phyloP scores from a whole-genome alignment of 2,329 filamentous ascomycete species.

The Diaporthe ampelina region DNA sequence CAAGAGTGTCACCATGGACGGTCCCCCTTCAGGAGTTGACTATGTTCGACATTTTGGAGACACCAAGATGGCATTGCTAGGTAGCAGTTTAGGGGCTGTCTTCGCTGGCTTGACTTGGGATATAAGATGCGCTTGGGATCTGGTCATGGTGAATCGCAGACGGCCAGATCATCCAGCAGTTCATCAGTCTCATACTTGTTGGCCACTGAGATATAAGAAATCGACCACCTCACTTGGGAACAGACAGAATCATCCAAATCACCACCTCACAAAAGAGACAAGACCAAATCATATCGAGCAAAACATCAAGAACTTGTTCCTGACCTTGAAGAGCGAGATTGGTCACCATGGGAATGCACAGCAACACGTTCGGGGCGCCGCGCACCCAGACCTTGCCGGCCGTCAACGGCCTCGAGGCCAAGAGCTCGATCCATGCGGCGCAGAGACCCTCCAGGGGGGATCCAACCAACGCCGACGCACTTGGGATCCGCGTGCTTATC shows the following conservation, averaged over 20 bases:
- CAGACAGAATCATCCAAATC: neutral
- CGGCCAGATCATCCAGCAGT: neutral
- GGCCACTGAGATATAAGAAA: neutral
- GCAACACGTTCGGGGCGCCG: neutral
- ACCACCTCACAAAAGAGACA: neutral
- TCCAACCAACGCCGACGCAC: neutral
- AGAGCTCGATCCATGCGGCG: neutral
- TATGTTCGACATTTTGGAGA: neutral
- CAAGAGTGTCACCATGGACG: slow-evolving; percentile 13
- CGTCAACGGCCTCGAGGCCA: neutral
- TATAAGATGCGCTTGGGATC: slow-evolving; percentile 37
- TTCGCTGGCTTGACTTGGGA: neutral
- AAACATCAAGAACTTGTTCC: neutral
- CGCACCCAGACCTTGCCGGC: neutral
- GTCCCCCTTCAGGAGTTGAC: slow-evolving; percentile 1
- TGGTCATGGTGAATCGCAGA: slow-evolving; percentile 1
- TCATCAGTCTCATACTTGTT: neutral
- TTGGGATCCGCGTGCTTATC: slow-evolving; percentile 13
- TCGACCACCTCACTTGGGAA: neutral
- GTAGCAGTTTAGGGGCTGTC: slow-evolving; percentile 2
- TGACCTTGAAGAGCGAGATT: neutral
- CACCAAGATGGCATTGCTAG: slow-evolving; percentile 34
- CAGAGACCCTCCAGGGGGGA: neutral
- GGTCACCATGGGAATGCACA: slow-evolving; percentile 25
- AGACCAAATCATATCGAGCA: neutral